Percentiles rank a stretch among this genome's conserved stretches.
phyloP scores from a whole-genome alignment of 768 basidiomycete species.

The Phlebiopsis gigantea region DNA sequence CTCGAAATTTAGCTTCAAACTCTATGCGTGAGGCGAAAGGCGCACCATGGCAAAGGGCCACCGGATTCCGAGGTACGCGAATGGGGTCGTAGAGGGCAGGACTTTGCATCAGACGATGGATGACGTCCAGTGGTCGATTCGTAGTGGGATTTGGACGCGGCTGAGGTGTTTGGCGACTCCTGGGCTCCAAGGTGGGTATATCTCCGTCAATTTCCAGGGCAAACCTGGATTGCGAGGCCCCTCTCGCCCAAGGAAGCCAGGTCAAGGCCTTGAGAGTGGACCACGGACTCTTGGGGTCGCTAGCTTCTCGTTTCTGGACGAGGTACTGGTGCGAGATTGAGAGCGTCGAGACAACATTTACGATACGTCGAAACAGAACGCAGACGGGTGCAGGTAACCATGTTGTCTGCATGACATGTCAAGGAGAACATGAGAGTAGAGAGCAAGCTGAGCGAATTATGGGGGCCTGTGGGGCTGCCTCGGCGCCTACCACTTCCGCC shows the following conservation, averaged over 20 bases:
- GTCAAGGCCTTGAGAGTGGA: constrained; percentile 4
- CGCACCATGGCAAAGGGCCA: constrained; percentile 94
- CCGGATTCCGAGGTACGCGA: constrained; percentile 78
- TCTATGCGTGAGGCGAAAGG: not conserved
- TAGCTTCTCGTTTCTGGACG: constrained; percentile 21
- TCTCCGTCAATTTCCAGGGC: not conserved
- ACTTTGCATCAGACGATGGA: constrained; percentile 69
- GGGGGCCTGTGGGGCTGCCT: not conserved
- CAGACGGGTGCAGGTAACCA: constrained; percentile 56
- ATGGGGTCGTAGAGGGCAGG: constrained; percentile 77
- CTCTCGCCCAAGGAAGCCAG: constrained; percentile 5
- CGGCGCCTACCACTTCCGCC: not conserved
- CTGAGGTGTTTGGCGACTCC: not conserved
- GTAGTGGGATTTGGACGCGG: not conserved
- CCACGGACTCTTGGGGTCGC: not conserved
- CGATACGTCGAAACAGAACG: constrained; percentile 56
- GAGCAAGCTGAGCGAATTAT: not conserved
- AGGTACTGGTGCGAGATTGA: constrained; percentile 66
- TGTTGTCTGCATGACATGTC: constrained; percentile 36
- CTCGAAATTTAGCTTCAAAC: not conserved
- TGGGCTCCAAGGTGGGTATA: not conserved
- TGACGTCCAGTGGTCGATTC: constrained; percentile 34
- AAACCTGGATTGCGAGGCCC: not conserved
- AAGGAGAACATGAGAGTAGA: not conserved
- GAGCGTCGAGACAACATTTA: constrained; percentile 63